Evolutionary conservation across 768 basidiomycete species (phyloP), one percentile per base, ranked within the genome.

Genomic region (Boletus huronensis): DNA sequence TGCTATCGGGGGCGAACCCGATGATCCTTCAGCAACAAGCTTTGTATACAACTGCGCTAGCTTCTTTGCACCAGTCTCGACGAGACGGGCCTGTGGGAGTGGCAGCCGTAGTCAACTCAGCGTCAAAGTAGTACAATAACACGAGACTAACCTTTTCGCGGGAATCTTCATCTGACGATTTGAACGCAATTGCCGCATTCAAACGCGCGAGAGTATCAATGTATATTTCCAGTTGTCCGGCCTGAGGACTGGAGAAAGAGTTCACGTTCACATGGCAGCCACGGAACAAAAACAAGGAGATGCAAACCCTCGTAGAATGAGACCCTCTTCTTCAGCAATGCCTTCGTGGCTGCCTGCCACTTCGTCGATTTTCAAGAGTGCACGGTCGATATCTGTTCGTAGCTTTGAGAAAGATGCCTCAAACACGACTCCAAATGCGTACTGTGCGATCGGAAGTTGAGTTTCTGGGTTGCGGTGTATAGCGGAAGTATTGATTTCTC

Each of bases 401-500:
- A 21, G 8, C 1, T 13, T 11, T 53, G n/a, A 64, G 38, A 43
- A 28, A 17, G 0, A 14, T 11, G 14, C 26, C 9, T 11, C 3
- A 6, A 38, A 6, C 36, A 40, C 19, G 23, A 11, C 19, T 17
- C 10, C 17, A 35, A 23, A 14, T 13, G 75, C 90, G 28, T 56
- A 91, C 91, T 94, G 42, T 79, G 81, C 17, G 81, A 81, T 36
- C 91, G 73, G 61, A 80, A 76, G 52, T 90, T 92, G 50, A 93
- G 68, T 13, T 86, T 75, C 66, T 92, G 88, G 0, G 90, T 85
- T 3, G 87, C 85, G 1, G 79, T 81, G 63, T 93, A 90, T n/a
- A 94, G 70, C 0, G 92, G 92, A 14, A 88, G 68, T 50, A 94
- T 91, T 2, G 90, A 87, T 61, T 91, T 93, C 64, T 93, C 92